Percentiles rank a stretch among this genome's conserved stretches.
Conservation (phyloP, 208 protist species). For the Naegleria gruberi region DNA sequence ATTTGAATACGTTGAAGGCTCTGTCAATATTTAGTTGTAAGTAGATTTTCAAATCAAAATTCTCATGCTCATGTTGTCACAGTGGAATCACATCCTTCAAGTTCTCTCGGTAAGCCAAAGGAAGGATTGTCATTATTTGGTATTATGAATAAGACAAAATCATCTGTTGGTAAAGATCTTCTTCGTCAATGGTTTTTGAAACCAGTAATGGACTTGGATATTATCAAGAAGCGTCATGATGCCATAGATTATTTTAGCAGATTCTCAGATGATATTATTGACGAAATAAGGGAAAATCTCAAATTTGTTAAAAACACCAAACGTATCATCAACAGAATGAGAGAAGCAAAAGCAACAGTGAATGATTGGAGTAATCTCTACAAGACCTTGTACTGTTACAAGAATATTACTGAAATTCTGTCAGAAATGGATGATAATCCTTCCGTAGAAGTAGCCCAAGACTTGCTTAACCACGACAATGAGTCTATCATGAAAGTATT, state of each 20-base stretch:
- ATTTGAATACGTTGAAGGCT: background rate
- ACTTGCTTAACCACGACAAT: background rate
- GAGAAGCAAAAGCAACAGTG: constrained; percentile 23
- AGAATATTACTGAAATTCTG: constrained; percentile 20
- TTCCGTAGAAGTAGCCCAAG: background rate
- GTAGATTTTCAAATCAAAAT: background rate
- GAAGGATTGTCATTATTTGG: constrained; percentile 40
- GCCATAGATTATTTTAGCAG: constrained; percentile 18
- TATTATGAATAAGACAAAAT: constrained; percentile 32
- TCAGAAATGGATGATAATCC: background rate
- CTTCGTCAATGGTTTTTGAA: constrained; percentile 32
- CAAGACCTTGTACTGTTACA: constrained; percentile 27
- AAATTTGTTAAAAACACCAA: constrained; percentile 24
- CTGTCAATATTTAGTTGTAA: background rate
- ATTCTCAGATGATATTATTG: background rate
- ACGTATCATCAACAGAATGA: constrained; percentile 19
- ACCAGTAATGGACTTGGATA: constrained; percentile 28
- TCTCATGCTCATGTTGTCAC: background rate
- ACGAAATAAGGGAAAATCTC: constrained; percentile 24
- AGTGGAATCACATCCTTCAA: constrained; percentile 28
- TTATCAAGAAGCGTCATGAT: constrained; percentile 6
- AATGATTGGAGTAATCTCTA: constrained; percentile 28
- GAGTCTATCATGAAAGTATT: constrained; percentile 15
- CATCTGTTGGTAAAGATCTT: constrained; percentile 4
- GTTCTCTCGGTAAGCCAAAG: constrained; percentile 24